Base-by-base conservation (phyloP, 1,284 basidiomycete genomes). In the Fomitopsis betulina region DNA sequence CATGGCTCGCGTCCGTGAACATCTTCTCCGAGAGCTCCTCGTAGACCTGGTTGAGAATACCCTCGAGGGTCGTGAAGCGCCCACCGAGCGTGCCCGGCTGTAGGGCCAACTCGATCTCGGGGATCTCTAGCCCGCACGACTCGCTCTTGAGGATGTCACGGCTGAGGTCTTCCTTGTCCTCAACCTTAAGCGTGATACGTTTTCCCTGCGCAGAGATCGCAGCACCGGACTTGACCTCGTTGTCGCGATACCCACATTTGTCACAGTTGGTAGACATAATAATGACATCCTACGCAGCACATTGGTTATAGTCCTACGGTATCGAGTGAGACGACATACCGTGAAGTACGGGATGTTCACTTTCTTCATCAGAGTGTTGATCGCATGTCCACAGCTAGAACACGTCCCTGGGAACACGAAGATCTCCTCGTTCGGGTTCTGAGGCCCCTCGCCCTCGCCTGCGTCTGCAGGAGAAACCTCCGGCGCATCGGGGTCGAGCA, bases 211-310 rank as follows among this genome's bases (percentile, higher is more conserved):
- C 81, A 1, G 94, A 91, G 57, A 98, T 94, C 1, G 94, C 94
- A 1, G 89, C 78, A 25, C 96, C 94, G 7, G 93, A 93, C 74
- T 99, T 99, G 69, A 99, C 91, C 76, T 99, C 96, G 71, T 97
- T 98, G 76, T 99, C 96, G 64, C 94, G 83, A 76, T 98, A 99
- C 1, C 96, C 96, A 73, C 96, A 99, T 57, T 78, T 75, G 57
- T 94, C 93, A 73, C 97, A 99, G 71, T 98, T 97, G 27, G 96
- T 96, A 27, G 96, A 97, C 96, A 99, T 99, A 75, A 99, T 96
- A 62, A 99, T 79, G 60, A 96, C 91, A 69, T 99, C 95, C 91
- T 95, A 62, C 19, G 2, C 1, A 33, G 51, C n/a, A 54, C 30
- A 15, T 39, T 58, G 37, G 50, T 3, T 40, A 27, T 42, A n/a